Conservation (phyloP, 192 early-diverging fungal species). For the Backusella mclennaniae region DNA sequence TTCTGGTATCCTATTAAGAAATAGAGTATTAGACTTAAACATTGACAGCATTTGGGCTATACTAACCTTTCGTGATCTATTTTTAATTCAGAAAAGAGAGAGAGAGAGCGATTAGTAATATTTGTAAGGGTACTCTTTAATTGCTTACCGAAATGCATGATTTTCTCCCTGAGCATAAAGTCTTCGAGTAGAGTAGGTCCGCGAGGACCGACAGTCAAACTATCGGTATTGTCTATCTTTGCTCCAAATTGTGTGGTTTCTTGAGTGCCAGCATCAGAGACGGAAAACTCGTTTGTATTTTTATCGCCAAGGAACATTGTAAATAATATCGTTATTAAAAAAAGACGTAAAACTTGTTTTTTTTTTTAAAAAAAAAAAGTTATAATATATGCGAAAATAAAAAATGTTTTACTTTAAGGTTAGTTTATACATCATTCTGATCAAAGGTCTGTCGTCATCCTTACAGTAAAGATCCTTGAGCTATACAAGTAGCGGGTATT, state of each 20-base stretch:
- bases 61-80: background rate
- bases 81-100: background rate
- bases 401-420: background rate
- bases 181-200: slow-evolving; percentile 33
- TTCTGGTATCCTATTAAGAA: slow-evolving; percentile 23
- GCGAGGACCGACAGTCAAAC: slow-evolving; percentile 24
- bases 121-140: background rate
- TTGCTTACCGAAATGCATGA: slow-evolving; percentile 28
- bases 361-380: background rate
- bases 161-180: slow-evolving; percentile 21
- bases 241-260: slow-evolving; percentile 25
- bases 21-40: background rate
- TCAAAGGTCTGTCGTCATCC: background rate
- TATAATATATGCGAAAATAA: background rate
- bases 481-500: no score
- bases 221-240: slow-evolving; percentile 27
- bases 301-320: background rate
- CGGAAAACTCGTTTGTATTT: background rate
- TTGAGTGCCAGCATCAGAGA: slow-evolving; percentile 18
- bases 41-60: background rate
- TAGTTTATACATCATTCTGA: background rate
- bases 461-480: background rate
- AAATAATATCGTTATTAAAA: background rate
- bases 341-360: background rate
- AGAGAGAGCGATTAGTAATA: no score